phyloP scores from a whole-genome alignment of 129 eudicot species.

The Arctium lappa region DNA sequence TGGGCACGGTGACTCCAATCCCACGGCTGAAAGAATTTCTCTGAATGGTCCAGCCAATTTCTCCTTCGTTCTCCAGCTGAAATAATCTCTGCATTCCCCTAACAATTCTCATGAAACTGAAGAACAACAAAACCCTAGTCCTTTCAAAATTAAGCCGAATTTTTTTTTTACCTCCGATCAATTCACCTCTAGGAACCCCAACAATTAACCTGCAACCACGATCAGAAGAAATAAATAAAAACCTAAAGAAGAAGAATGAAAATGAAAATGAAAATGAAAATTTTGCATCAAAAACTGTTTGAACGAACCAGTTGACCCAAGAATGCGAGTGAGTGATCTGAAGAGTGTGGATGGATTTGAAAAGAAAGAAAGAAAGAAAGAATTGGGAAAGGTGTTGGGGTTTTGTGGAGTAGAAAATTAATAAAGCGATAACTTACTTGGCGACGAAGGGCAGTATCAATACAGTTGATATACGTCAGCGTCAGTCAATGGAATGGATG shows the following conservation, averaged over 20 bases:
- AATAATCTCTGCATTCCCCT: constrained; percentile 91
- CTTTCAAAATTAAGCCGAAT: constrained; percentile 23
- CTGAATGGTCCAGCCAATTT: constrained; percentile 22
- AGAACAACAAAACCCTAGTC: constrained; percentile 36
- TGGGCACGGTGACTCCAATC: constrained; percentile 61
- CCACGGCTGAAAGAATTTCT: constrained; percentile 50
- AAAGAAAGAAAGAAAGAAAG: no score
- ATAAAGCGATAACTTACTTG: constrained; percentile 9
- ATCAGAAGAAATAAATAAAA: constrained; percentile 27
- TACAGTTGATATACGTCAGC: neutral
- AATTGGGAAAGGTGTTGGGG: constrained; percentile 22
- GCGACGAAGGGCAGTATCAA: constrained; percentile 21
- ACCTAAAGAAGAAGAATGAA: neutral
- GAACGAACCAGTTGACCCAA: neutral
- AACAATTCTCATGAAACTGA: constrained; percentile 71
- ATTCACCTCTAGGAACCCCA: constrained; percentile 13
- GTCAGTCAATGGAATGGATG: constrained; percentile 1
- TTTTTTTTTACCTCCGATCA: constrained; percentile 25
- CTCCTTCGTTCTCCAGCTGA: constrained; percentile 31
- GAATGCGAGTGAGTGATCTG: neutral
- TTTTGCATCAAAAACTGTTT: neutral
- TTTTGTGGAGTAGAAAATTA: constrained; percentile 17
- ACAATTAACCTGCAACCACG: neutral
- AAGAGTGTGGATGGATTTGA: neutral
- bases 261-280: neutral